Conservation (phyloP, 2,329 filamentous ascomycete species). For the Pseudopithomyces maydicus region DNA sequence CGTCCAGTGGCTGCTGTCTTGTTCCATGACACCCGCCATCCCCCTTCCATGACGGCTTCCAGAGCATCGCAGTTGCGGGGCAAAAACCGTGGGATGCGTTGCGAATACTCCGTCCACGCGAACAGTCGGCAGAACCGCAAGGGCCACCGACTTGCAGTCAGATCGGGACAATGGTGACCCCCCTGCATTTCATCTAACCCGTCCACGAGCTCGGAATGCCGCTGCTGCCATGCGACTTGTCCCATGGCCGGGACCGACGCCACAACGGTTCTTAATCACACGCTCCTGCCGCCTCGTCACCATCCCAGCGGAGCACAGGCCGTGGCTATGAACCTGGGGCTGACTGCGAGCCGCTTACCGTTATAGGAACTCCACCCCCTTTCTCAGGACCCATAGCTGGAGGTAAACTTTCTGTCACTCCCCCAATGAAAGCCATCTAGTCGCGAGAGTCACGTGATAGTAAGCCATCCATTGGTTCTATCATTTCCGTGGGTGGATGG, state of each 20-base stretch:
- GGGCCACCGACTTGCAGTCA: background rate
- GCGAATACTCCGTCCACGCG: background rate
- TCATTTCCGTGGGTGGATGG: too few species aligned
- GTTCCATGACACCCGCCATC: background rate
- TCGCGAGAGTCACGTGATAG: too few species aligned
- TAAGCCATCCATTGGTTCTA: too few species aligned
- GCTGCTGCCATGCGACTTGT: background rate
- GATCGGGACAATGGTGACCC: constrained; percentile 5
- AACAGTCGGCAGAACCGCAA: background rate
- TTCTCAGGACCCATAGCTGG: background rate
- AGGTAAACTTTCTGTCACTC: background rate
- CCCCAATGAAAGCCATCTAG: too few species aligned
- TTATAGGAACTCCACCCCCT: background rate
- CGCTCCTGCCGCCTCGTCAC: constrained; percentile 6
- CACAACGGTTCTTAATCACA: background rate
- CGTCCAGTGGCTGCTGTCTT: background rate
- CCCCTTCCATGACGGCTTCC: background rate
- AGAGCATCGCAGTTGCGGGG: background rate
- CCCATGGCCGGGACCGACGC: background rate
- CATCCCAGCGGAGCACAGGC: background rate
- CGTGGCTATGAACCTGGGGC: background rate
- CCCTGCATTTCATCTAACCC: background rate
- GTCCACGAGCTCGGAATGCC: background rate
- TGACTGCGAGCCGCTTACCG: background rate
- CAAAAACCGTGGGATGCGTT: background rate